Evolutionary conservation across 2,329 filamentous ascomycete genomes (phyloP), one percentile per base, ranked within the genome.

Genomic region (Paecilomyces sp.): DNA sequence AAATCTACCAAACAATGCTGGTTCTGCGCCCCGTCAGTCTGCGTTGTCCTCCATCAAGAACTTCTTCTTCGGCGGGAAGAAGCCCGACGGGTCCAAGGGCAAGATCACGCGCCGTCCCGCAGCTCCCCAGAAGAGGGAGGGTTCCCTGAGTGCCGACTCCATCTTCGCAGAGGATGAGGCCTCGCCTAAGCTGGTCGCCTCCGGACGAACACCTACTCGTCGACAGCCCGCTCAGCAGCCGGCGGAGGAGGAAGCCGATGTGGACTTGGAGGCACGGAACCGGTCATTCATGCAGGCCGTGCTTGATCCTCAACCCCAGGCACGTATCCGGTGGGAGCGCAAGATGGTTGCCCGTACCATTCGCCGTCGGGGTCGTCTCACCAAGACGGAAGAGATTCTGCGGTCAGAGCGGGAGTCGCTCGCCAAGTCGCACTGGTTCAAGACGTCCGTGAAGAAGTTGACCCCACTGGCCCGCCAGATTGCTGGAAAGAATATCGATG

Each of bases 391-490:
- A 67, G 80, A 83, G 58, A 83, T 97, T 61, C 84, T 85, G 70
- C 85, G 87, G 66, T 85, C 82, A 7, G 86, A 88, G 71, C 77
- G 85, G 50, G 78, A 85, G 66, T 79, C 79, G 57, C 67, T 82
- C 28, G 79, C 78, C 73, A 87, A 87, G 75, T 91, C 87, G 63
- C 83, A 88, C 54, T 84, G 85, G 66, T 83, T 97, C 71, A 88
- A 92, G 68, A 97, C 94, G 2, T 91, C 87, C 55, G 81, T 90
- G 64, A 99, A 99, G 85, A 99, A 99, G 80, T 82, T 99, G 58
- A 87, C 88, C 57, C 88, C 90, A 68, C 79, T 99, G 56, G 88
- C 93, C 25, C 86, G 89, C 58, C 94, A 97, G 78, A 94, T 99
- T 70, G 83, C 87, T 1, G 94, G 94, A 65, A 97, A 97, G 83